These are phyloP conservation scores for Fusarium piperis DNA, from an alignment of 2,329 filamentous ascomycete species.

Conservation along the genomic window DNA sequence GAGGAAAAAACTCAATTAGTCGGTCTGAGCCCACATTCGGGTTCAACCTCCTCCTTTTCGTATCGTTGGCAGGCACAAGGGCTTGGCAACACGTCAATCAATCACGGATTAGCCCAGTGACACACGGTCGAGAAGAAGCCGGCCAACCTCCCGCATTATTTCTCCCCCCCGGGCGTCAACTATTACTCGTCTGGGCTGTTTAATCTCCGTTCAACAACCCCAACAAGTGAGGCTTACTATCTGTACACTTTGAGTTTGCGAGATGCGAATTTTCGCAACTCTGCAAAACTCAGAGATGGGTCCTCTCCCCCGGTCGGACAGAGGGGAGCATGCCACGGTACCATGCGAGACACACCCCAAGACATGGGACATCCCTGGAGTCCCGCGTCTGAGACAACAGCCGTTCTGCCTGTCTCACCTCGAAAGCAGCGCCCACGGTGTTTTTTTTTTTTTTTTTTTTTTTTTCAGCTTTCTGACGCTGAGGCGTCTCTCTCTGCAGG, in stretches of 20 bases:
- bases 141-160: neutral
- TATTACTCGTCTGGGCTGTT: neutral
- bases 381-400: neutral
- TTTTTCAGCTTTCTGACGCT: neutral
- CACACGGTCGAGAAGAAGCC: neutral
- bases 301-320: neutral
- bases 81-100: neutral
- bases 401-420: neutral
- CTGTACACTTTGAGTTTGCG: neutral
- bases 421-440: too few species aligned
- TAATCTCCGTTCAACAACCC: neutral
- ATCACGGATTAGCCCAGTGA: neutral
- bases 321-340: slow-evolving; percentile 4
- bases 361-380: slow-evolving; percentile 21
- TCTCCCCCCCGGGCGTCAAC: neutral
- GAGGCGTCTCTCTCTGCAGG: neutral
- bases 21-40: slow-evolving; percentile 1
- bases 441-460: too few species aligned
- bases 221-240: neutral
- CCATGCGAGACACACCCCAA: slow-evolving; percentile 31
- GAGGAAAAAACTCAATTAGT: neutral
- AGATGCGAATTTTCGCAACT: neutral
- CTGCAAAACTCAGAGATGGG: neutral
- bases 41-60: slow-evolving; percentile 20
- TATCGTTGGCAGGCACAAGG: neutral